A percentile compares a stretch with the other conserved stretches of the same genome.
phyloP scores from a whole-genome alignment of 73 alveolate genomes.

The Paramecium tetraurelia region DNA sequence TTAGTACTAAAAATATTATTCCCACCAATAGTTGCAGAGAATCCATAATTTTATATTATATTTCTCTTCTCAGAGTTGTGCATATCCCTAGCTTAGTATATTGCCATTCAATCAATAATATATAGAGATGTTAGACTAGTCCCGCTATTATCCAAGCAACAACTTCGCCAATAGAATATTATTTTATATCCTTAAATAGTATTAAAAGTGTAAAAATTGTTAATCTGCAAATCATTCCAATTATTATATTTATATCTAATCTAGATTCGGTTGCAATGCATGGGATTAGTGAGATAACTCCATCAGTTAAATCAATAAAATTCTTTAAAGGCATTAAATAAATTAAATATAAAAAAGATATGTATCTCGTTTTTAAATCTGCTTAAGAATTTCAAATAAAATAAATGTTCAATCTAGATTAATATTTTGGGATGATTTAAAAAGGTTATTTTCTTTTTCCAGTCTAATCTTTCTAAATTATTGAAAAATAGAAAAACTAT shows the following conservation, averaged over 20 bases:
- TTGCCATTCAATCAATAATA: neutral
- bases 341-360: neutral
- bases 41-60: neutral
- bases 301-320: neutral
- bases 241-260: neutral
- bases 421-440: no score
- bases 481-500: no score
- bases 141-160: neutral
- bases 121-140: neutral
- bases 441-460: no score
- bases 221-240: neutral
- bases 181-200: neutral
- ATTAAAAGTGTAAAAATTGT: neutral
- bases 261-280: neutral
- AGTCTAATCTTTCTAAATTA: no score
- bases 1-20: neutral
- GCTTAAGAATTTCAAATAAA: neutral
- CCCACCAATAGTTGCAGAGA: neutral
- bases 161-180: neutral
- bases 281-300: neutral
- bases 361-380: neutral
- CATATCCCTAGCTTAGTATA: neutral
- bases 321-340: neutral
- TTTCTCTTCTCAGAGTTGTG: neutral
- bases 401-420: neutral